Conservation (phyloP, 2,329 filamentous ascomycete genomes). For the Talaromyces rugulosus region DNA sequence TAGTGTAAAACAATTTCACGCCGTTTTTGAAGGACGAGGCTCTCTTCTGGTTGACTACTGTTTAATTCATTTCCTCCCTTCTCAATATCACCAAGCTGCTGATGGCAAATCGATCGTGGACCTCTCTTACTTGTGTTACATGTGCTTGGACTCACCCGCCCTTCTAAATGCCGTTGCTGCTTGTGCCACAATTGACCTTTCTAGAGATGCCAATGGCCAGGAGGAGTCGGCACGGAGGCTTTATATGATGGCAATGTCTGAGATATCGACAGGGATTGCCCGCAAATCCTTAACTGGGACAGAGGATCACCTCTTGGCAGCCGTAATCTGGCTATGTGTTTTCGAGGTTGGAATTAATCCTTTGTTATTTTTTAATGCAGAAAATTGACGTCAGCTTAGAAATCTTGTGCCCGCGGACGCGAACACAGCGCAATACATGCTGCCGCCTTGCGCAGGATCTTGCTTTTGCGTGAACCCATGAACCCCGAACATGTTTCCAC, state of each 20-base stretch:
- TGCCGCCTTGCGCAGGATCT: constrained; percentile 5
- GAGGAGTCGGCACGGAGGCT: background rate
- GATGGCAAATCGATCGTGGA: constrained; percentile 7
- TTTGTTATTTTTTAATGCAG: background rate
- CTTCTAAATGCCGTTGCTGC: constrained; percentile 10
- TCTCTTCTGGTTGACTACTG: constrained; percentile 6
- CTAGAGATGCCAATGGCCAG: background rate
- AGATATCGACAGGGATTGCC: constrained; percentile 6
- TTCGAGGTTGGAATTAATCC: constrained; percentile 3
- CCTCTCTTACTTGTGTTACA: constrained; percentile 9
- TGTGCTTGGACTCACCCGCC: constrained; percentile 8
- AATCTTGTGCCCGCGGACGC: background rate
- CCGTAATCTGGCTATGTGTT: constrained; percentile 10
- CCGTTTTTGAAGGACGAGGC: background rate
- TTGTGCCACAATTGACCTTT: constrained; percentile 1
- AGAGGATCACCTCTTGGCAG: constrained; percentile 7
- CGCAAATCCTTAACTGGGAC: constrained; percentile 1
- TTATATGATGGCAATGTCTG: constrained; percentile 8
- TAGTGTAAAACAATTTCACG: background rate
- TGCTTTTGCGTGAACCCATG: constrained; percentile 8
- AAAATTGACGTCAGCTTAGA: background rate
- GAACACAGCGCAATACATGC: constrained; percentile 8
- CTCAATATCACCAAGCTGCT: constrained; percentile 9
- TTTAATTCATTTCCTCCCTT: constrained; percentile 5
- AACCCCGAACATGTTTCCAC: background rate